A percentile compares a stretch with the other conserved stretches of the same genome.
Conservation (phyloP, 306 rosid genomes). For the Quercus dentata region DNA sequence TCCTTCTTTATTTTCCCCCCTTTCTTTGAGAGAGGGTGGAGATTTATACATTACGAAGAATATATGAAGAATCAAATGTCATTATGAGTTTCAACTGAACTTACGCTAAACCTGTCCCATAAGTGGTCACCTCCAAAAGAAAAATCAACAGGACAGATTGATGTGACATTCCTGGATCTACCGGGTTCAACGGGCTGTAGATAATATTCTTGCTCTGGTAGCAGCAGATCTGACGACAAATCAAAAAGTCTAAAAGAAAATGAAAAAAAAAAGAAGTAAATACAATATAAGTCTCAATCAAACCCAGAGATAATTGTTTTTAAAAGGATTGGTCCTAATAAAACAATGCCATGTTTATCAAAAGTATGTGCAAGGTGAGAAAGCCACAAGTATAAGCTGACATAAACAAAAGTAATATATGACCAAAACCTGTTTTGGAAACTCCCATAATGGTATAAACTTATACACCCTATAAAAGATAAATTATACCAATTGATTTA, state of each 20-base stretch:
- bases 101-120: slow-evolving; percentile 94
- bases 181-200: slow-evolving; percentile 82
- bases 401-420: background rate
- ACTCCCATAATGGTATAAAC: too few relatives aligned
- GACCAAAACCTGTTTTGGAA: background rate
- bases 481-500: too few relatives aligned
- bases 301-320: background rate
- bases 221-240: slow-evolving; percentile 67
- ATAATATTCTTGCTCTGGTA: slow-evolving; percentile 96
- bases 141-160: slow-evolving; percentile 87
- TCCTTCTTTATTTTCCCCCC: background rate
- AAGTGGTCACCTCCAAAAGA: slow-evolving; percentile 93
- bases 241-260: slow-evolving; percentile 74
- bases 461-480: too few relatives aligned
- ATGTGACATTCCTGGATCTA: slow-evolving; percentile 74
- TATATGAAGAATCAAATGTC: background rate
- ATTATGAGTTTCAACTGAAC: slow-evolving; percentile 33
- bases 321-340: background rate
- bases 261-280: slow-evolving; percentile 4
- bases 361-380: background rate
- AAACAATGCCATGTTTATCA: background rate
- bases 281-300: background rate
- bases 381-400: background rate
- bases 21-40: background rate
- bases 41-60: background rate